Evolutionary conservation across 108 stramenopile genomes (phyloP).

Genomic region (Conticribra weissflogii): DNA sequence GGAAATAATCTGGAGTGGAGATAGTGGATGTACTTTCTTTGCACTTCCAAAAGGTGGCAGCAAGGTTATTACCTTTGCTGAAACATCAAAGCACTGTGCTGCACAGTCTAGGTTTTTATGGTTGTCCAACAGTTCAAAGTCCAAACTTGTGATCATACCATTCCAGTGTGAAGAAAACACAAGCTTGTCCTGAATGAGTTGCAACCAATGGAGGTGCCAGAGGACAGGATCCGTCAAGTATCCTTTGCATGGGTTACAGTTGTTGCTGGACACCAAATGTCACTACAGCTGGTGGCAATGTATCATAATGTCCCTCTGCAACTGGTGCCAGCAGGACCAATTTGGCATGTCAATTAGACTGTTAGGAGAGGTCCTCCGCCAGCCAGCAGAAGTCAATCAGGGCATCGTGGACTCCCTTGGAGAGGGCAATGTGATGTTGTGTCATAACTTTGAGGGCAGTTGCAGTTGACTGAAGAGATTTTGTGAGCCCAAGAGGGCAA

Average conservation of each 20-base stretch:
- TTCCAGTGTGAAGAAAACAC: slow-evolving; percentile 13
- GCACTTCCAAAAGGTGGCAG: slow-evolving; percentile 42
- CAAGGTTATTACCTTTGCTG: slow-evolving; percentile 41
- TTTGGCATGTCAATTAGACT: slow-evolving; percentile 43
- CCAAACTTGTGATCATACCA: slow-evolving; percentile 45
- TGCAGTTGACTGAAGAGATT: slow-evolving; percentile 27
- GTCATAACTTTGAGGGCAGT: neutral
- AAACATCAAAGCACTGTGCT: slow-evolving; percentile 27
- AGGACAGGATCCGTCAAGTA: slow-evolving; percentile 35
- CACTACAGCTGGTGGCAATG: slow-evolving; percentile 33
- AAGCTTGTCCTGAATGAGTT: neutral
- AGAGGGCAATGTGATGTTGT: slow-evolving; percentile 1
- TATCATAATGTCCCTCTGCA: too few species aligned
- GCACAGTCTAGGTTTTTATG: slow-evolving; percentile 50
- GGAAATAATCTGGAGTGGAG: slow-evolving; percentile 19
- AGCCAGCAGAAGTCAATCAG: slow-evolving; percentile 44
- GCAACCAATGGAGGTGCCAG: slow-evolving; percentile 39
- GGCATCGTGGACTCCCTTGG: slow-evolving; percentile 27
- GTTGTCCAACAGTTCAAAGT: slow-evolving; percentile 42
- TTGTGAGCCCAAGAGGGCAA: slow-evolving; percentile 14
- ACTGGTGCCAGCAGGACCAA: slow-evolving; percentile 39
- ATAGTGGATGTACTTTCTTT: slow-evolving; percentile 44
- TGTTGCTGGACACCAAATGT: slow-evolving; percentile 42
- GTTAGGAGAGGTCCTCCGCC: slow-evolving; percentile 4
- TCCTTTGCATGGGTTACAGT: neutral